A percentile compares a stretch with the other conserved stretches of the same genome.
Evolutionary conservation across 495 filamentous ascomycete genomes (phyloP).

Genomic region (Thermothielavioides terrestris): DNA sequence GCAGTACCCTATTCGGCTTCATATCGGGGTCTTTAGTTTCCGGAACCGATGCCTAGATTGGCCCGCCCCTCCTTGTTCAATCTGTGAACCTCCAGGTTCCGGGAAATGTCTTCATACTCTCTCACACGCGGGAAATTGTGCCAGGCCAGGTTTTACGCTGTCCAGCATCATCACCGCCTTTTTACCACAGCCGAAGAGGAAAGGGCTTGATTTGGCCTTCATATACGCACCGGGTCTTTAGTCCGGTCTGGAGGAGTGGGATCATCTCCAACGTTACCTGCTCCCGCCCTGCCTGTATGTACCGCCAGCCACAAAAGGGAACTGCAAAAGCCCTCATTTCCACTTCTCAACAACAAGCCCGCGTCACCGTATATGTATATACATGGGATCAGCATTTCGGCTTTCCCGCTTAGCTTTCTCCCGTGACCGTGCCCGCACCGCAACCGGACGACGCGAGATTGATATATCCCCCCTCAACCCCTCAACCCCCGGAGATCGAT

Average conservation of each 20-base stretch:
- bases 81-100: slow-evolving; percentile 25
- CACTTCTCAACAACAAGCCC: too few relatives aligned
- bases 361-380: too few relatives aligned
- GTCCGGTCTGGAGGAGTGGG: slow-evolving; percentile 11
- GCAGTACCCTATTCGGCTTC: slow-evolving; percentile 18
- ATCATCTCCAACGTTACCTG: slow-evolving; percentile 27
- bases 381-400: too few relatives aligned
- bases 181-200: slow-evolving; percentile 24
- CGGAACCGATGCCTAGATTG: not conserved
- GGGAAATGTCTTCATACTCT: slow-evolving; percentile 13
- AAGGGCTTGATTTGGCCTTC: slow-evolving; percentile 15
- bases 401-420: too few relatives aligned
- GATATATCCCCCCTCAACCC: too few relatives aligned
- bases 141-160: slow-evolving; percentile 14
- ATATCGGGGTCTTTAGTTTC: slow-evolving; percentile 18
- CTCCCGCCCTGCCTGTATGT: too few relatives aligned
- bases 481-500: too few relatives aligned
- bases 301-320: too few relatives aligned
- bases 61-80: slow-evolving; percentile 7
- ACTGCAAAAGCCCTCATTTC: too few relatives aligned
- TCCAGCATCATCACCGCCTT: slow-evolving; percentile 8
- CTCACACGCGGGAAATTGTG: slow-evolving; percentile 16
- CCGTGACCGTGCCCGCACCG: too few relatives aligned
- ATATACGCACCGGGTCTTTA: slow-evolving; percentile 16
- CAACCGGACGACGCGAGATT: too few relatives aligned